Conservation (phyloP, 164 flowering plant species). For the Tetracentron sinense region DNA sequence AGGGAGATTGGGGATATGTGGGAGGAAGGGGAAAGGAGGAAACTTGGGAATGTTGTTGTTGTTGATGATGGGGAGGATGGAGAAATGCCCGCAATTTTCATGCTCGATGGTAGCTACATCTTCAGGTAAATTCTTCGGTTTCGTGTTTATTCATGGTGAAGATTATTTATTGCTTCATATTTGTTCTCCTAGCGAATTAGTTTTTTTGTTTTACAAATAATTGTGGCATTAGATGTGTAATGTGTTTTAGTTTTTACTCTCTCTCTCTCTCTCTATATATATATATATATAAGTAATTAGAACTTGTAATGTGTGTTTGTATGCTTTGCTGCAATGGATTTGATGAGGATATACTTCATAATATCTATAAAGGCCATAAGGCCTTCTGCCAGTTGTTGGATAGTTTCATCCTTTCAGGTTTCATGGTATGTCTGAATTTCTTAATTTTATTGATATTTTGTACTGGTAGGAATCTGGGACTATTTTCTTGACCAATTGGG, state of each 20-base stretch:
- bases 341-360: not conserved
- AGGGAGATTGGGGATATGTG: conserved; percentile 83
- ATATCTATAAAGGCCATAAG: not conserved
- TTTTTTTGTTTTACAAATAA: not conserved
- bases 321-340: not conserved
- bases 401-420: too few species aligned
- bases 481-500: too few species aligned
- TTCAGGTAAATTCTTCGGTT: conserved; percentile 44
- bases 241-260: not conserved
- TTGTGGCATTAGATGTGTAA: not conserved
- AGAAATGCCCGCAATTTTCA: conserved; percentile 46
- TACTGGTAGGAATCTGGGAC: too few species aligned
- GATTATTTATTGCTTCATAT: not conserved
- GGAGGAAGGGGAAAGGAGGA: conserved; percentile 67
- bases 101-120: conserved; percentile 70
- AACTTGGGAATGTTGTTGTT: conserved; percentile 67
- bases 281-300: too few species aligned
- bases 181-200: not conserved
- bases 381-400: not conserved
- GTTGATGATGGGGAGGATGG: conserved; percentile 43
- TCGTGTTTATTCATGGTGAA: not conserved
- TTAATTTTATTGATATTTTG: too few species aligned
- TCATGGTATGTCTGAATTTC: too few species aligned
- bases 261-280: not conserved
- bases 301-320: not conserved